phyloP scores from a whole-genome alignment of 345 rosid genomes.

The Eucalyptus marginata region DNA sequence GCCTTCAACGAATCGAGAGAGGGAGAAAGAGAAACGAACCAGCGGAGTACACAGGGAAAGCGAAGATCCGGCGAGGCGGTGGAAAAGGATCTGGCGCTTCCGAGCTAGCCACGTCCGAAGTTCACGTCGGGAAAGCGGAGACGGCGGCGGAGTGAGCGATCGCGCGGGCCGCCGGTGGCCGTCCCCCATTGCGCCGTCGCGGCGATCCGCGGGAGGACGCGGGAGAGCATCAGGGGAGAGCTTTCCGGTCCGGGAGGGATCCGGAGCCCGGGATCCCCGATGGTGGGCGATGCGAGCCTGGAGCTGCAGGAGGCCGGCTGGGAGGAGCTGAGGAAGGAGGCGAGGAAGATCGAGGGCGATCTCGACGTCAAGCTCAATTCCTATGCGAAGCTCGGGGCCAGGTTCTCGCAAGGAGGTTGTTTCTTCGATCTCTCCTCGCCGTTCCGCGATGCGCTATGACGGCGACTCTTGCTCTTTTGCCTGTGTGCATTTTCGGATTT shows the following conservation, averaged over 20 bases:
- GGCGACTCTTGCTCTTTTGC: neutral
- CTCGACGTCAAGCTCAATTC: slow-evolving; percentile 97
- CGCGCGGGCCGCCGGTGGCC: neutral
- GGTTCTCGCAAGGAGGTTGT: slow-evolving; percentile 83
- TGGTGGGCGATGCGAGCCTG: slow-evolving; percentile 54
- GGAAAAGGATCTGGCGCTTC: neutral
- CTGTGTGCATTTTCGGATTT: neutral
- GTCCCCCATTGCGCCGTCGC: neutral
- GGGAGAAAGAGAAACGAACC: neutral
- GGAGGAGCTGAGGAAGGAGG: slow-evolving; percentile 91
- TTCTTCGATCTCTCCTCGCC: neutral
- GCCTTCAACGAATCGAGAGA: neutral
- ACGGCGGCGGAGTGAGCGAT: neutral
- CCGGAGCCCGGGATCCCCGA: slow-evolving; percentile 24
- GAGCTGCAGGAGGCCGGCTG: slow-evolving; percentile 95
- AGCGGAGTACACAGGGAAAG: neutral
- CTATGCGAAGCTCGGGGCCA: slow-evolving; percentile 91
- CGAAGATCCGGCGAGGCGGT: neutral
- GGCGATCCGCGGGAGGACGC: neutral
- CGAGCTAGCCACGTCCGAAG: neutral
- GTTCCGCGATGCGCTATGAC: neutral
- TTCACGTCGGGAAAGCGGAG: neutral
- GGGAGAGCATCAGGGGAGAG: neutral
- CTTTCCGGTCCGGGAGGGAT: neutral
- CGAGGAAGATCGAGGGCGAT: slow-evolving; percentile 94